A percentile compares a stretch with the other conserved stretches of the same genome.
Evolutionary conservation across 768 basidiomycete genomes (phyloP).

Genomic region (Tylopilus balloui): DNA sequence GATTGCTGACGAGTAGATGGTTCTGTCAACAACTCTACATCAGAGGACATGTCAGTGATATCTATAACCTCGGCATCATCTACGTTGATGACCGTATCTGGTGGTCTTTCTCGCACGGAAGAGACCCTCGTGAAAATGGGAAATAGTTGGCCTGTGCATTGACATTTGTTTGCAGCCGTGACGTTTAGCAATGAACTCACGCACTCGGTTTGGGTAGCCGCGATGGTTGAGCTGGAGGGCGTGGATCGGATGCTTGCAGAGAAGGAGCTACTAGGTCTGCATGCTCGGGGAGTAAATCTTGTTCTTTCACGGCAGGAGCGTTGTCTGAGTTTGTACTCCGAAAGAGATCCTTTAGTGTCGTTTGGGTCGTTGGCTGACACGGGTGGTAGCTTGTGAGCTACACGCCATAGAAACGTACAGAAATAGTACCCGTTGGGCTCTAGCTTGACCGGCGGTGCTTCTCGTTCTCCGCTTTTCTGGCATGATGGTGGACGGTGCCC

Average conservation of each 20-base stretch:
- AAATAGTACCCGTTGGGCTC: conserved; percentile 18
- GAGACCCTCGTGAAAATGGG: conserved; percentile 23
- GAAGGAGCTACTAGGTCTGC: not conserved
- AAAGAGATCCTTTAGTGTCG: conserved; percentile 27
- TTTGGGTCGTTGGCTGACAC: conserved; percentile 21
- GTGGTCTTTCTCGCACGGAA: conserved; percentile 3
- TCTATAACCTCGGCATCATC: conserved; percentile 19
- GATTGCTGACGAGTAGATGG: conserved; percentile 6
- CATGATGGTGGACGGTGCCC: conserved; percentile 13
- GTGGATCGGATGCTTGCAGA: not conserved
- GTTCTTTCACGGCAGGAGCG: not conserved
- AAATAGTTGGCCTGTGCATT: conserved; percentile 21
- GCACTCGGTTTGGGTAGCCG: conserved; percentile 16
- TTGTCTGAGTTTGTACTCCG: conserved; percentile 9
- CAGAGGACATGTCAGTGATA: conserved; percentile 17
- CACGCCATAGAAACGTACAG: not conserved
- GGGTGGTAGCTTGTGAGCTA: conserved; percentile 6
- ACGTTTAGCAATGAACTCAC: conserved; percentile 5
- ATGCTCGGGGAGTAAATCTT: not conserved
- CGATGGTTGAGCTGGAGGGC: not conserved
- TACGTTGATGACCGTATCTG: conserved; percentile 5
- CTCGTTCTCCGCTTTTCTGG: conserved; percentile 24
- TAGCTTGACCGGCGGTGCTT: conserved; percentile 7
- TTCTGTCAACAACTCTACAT: conserved; percentile 16
- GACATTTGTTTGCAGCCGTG: not conserved